phyloP scores from a whole-genome alignment of 257 asterid species.

The Lithospermum erythrorhizon region DNA sequence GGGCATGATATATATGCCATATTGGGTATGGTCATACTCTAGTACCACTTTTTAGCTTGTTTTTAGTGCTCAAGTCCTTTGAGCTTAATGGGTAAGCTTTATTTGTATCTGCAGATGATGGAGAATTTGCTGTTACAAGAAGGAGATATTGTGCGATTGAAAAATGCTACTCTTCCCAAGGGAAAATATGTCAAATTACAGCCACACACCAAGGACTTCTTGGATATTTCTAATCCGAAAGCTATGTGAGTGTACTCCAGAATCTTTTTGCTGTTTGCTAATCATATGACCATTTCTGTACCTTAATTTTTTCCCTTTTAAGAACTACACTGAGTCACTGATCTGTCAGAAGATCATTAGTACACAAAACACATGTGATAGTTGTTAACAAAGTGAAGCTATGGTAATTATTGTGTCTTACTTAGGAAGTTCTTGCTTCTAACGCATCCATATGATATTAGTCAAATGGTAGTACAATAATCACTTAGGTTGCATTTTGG shows the following conservation, averaged over 20 bases:
- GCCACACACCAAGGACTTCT: slow-evolving; percentile 91
- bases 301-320: no score
- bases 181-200: slow-evolving; percentile 89
- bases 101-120: slow-evolving; percentile 66
- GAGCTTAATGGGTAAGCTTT: slow-evolving; percentile 6
- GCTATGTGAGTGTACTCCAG: slow-evolving; percentile 62
- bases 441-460: no score
- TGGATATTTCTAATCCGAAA: slow-evolving; percentile 94
- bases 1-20: slow-evolving; percentile 99
- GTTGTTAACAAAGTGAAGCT: no score
- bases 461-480: no score
- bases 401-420: no score
- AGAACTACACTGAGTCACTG: neutral
- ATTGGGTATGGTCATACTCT: slow-evolving; percentile 76
- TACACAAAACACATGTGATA: no score
- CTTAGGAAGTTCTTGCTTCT: no score
- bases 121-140: slow-evolving; percentile 86
- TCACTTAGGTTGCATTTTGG: no score
- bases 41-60: slow-evolving; percentile 2
- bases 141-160: slow-evolving; percentile 81
- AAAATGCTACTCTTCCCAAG: slow-evolving; percentile 91
- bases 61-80: slow-evolving; percentile 6
- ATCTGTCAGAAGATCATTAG: neutral
- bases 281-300: neutral
- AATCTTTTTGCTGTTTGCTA: neutral